Percentiles rank a stretch among this genome's conserved stretches.
Conservation (phyloP, 495 filamentous ascomycete species). For the Penicillium lagena region DNA sequence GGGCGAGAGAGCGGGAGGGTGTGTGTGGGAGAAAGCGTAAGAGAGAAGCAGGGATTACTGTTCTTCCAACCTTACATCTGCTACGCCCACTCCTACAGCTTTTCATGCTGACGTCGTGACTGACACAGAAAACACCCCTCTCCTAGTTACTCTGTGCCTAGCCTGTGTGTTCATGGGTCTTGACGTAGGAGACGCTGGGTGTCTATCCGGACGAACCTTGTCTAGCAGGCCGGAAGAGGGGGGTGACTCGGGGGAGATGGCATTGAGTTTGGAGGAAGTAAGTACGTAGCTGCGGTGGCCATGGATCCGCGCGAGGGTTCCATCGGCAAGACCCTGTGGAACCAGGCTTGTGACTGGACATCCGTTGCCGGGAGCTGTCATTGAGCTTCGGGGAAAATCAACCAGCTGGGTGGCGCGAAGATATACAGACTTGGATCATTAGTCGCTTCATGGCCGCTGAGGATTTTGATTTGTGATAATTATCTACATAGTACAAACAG, state of each 20-base stretch:
- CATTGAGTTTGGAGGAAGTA: not conserved
- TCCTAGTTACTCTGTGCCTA: conserved; percentile 6
- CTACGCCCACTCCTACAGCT: not conserved
- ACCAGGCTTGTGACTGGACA: not conserved
- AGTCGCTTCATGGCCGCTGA: too few species aligned
- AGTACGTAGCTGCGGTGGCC: not conserved
- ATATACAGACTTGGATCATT: too few species aligned
- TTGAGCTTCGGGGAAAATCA: not conserved
- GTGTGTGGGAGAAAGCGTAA: not conserved
- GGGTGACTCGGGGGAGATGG: not conserved
- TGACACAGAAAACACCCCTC: not conserved
- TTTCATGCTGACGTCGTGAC: conserved; percentile 36
- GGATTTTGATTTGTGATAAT: too few species aligned
- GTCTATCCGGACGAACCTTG: conserved; percentile 28
- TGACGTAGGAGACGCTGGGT: conserved; percentile 21
- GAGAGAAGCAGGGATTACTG: not conserved
- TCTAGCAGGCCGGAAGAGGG: not conserved
- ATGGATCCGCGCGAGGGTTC: conserved; percentile 2
- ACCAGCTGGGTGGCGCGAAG: too few species aligned
- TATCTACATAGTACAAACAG: too few species aligned
- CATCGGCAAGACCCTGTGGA: conserved; percentile 6
- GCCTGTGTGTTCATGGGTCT: conserved; percentile 2
- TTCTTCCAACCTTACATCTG: not conserved
- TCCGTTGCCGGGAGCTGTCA: conserved; percentile 2
- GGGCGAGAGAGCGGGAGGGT: not conserved